Percentiles rank a stretch among this genome's conserved stretches.
These are phyloP conservation scores for Larix kaempferi DNA, from an alignment of 75 land plant genomes.

Conservation along the genomic window DNA sequence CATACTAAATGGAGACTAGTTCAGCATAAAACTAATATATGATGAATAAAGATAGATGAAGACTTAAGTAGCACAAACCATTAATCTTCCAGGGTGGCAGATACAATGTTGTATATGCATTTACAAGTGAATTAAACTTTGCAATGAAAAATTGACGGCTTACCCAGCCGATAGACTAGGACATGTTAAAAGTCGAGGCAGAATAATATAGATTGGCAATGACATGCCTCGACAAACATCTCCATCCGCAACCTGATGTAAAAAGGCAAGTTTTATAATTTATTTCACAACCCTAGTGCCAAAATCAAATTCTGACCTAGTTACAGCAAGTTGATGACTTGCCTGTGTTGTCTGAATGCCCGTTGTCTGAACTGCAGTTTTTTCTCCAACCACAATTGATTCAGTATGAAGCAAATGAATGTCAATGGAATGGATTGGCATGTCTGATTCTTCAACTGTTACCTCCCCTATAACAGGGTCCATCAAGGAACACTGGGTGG, in stretches of 20 bases:
- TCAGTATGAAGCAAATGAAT: conserved; percentile 65
- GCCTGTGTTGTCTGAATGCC: conserved; percentile 85
- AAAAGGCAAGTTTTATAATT: not conserved
- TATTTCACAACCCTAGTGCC: not conserved
- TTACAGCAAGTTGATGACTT: conserved; percentile 11
- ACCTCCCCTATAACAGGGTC: conserved; percentile 75
- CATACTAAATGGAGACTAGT: not conserved
- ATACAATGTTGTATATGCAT: not conserved
- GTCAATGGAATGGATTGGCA: conserved; percentile 80
- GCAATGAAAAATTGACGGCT: conserved; percentile 13
- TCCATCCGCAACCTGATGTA: conserved; percentile 80
- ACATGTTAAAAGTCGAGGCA: conserved; percentile 85
- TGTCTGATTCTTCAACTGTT: conserved; percentile 62
- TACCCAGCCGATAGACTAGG: conserved; percentile 85
- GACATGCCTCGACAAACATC: conserved; percentile 64
- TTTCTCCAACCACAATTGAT: conserved; percentile 70
- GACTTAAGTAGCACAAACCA: not conserved
- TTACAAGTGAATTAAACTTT: not conserved
- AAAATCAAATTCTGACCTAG: not conserved
- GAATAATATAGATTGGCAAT: conserved; percentile 76
- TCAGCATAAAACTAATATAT: not conserved
- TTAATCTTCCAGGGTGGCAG: not conserved
- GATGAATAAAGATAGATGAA: not conserved
- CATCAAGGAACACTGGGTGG: conserved; percentile 56
- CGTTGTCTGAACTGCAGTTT: conserved; percentile 54